Evolutionary conservation across 768 basidiomycete species (phyloP), one percentile per base, ranked within the genome.

Genomic region (Coprinopsis cinerea): DNA sequence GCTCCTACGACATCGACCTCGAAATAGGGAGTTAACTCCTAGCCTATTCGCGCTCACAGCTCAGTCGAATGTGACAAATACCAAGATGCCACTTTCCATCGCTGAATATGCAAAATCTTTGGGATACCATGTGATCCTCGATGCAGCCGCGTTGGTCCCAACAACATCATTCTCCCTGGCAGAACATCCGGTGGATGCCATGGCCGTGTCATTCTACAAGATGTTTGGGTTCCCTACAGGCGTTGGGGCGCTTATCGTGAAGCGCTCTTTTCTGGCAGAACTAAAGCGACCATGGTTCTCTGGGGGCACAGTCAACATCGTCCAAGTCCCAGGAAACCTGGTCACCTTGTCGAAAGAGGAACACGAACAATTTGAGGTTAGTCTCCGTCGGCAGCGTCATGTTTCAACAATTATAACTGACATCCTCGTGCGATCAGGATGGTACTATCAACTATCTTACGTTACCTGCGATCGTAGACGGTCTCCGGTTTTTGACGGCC

Each of bases 211-310:
- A 37, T 90, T 92, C 58, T 92, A 92, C 67, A 92, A 92, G 57
- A 90, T 92, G 85, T 88, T 90, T 55, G 89, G 89, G 27, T 92
- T 82, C 57, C 89, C 89, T 10, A 91, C 88, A 0, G 89, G 89
- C 6, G 79, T 91, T 36, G 89, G 90, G 28, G 88, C 88, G 11
- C 71, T 92, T 3, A 64, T 92, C 24, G 82, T 85, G 37, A 85
- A 82, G 61, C 81, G 83, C 58, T 75, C 77, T 7, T 88, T 89
- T 56, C 64, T 89, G 44, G 63, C 63, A 4, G 67, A 68, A 42
- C 69, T 88, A 34, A 71, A 79, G 47, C 77, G 87, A 6, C 88
- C 87, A 0, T 92, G 89, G 89, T 91, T 91, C 61, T 79, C 88
- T 2, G 89, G 89, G 25, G 88, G 88, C 1, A 88, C 81, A 0